Conservation (phyloP, 257 asterid genomes). For the Nicotiana obtusifolia region DNA sequence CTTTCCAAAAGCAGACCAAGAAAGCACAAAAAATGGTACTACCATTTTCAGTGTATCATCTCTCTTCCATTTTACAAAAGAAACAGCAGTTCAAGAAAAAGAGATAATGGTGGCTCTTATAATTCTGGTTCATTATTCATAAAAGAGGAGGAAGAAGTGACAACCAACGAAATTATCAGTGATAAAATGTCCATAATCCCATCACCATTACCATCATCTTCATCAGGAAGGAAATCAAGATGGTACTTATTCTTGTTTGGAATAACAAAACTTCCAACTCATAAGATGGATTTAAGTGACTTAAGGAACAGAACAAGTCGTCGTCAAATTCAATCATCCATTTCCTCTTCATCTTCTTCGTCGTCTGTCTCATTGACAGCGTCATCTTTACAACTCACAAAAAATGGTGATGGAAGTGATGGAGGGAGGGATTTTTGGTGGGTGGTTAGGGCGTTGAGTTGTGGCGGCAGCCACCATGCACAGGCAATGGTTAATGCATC, state of each 20-base stretch:
- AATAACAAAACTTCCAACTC: constrained; percentile 34
- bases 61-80: background rate
- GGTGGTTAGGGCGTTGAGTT: constrained; percentile 53
- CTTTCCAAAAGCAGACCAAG: background rate
- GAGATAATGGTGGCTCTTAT: background rate
- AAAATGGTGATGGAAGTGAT: constrained; percentile 5
- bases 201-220: background rate
- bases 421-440: constrained; percentile 34
- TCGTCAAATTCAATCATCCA: constrained; percentile 15
- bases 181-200: constrained; percentile 28
- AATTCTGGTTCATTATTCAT: background rate
- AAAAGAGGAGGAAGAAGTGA: background rate
- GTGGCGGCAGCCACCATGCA: constrained; percentile 36
- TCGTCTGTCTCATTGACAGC: constrained; percentile 15
- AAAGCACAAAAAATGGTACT: constrained; percentile 10
- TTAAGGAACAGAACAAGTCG: constrained; percentile 52
- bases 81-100: constrained; percentile 8
- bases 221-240: constrained; percentile 36
- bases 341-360: constrained; percentile 13
- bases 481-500: background rate
- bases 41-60: constrained; percentile 19
- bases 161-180: constrained; percentile 17
- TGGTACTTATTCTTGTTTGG: constrained; percentile 56
- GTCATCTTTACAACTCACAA: constrained; percentile 5
- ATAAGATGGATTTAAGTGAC: constrained; percentile 38